A percentile compares a stretch with the other conserved stretches of the same genome.
Evolutionary conservation across 2,329 filamentous ascomycete species (phyloP).

Genomic region (Thielaviopsis euricoi): DNA sequence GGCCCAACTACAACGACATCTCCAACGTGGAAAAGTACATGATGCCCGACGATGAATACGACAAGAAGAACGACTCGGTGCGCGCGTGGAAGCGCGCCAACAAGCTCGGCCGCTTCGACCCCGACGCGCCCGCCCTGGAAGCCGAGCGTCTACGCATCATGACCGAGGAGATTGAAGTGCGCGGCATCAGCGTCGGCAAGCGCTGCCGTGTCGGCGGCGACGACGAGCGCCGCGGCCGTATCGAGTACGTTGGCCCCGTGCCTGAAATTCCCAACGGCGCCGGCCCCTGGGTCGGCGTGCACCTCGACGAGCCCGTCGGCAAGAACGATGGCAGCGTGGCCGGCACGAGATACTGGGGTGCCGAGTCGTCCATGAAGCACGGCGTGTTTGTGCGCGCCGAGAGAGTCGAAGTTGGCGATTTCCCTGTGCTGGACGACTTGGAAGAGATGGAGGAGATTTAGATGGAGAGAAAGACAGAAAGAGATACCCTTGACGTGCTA

Average conservation of each 20-base stretch:
- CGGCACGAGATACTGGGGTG: conserved; percentile 51
- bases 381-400: conserved; percentile 69
- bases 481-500: not conserved
- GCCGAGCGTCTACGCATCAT: conserved; percentile 54
- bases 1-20: conserved; percentile 67
- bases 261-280: conserved; percentile 54
- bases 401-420: conserved; percentile 62
- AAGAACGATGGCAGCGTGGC: conserved; percentile 68
- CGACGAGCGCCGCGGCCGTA: conserved; percentile 51
- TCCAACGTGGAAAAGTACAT: conserved; percentile 76
- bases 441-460: conserved; percentile 64
- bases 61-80: conserved; percentile 71
- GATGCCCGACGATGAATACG: conserved; percentile 75
- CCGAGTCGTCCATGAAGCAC: conserved; percentile 46
- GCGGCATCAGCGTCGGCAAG: conserved; percentile 47
- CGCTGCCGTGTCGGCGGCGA: conserved; percentile 50
- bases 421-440: conserved; percentile 51
- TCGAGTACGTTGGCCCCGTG: conserved; percentile 58
- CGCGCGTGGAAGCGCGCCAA: conserved; percentile 91
- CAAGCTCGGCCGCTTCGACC: conserved; percentile 92
- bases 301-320: conserved; percentile 63
- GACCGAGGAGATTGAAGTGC: conserved; percentile 50
- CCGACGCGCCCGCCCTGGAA: conserved; percentile 57
- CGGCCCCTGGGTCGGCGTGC: conserved; percentile 52
- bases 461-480: not conserved